Evolutionary conservation across 805 yeast species (phyloP), one percentile per base, ranked within the genome.

Genomic region (Lachancea cidri): DNA sequence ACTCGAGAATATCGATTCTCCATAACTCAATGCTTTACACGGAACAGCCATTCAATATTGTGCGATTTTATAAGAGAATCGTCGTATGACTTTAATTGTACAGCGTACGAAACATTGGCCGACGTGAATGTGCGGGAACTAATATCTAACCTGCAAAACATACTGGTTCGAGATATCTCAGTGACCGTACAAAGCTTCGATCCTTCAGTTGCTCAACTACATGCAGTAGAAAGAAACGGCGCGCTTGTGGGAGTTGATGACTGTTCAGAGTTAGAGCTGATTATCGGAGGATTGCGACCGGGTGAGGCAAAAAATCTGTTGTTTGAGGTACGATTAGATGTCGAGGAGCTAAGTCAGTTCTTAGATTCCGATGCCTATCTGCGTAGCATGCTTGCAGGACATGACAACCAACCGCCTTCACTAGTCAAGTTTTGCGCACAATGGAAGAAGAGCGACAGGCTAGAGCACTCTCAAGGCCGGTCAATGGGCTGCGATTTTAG

Each of bases 221-320:
- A 30, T 22, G 40, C 43, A 4, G 25, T 36, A 5, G 42, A 45
- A 16, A 34, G 24, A 11, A 39, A 42, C 24, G 45, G 48, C 7
- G 34, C 35, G 17, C 33, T 45, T 16, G 15, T 17, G 9, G 11
- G 27, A 22, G 27, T 22, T 22, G 13, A 18, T 4, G 22, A 24
- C 14, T 15, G 34, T 4, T 14, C 39, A 4, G 9, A 16, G 9
- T 15, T 31, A 15, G 20, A 29, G 13, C 30, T 44, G 15, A 27
- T 22, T 5, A 15, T 39, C 14, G 46, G 46, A 4, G 18, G 24
- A 25, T 24, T 39, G 25, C 14, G 32, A 17, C 42, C 43, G 4
- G 44, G 44, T 16, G 39, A 41, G 29, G 20, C 38, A 4, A 35
- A 35, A 27, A 41, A 31, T 22, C 29, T 43, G 11, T 17, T 43